Evolutionary conservation across 163 green algal genomes (phyloP), one percentile per base, ranked within the genome.

Genomic region (Volvox carteri): DNA sequence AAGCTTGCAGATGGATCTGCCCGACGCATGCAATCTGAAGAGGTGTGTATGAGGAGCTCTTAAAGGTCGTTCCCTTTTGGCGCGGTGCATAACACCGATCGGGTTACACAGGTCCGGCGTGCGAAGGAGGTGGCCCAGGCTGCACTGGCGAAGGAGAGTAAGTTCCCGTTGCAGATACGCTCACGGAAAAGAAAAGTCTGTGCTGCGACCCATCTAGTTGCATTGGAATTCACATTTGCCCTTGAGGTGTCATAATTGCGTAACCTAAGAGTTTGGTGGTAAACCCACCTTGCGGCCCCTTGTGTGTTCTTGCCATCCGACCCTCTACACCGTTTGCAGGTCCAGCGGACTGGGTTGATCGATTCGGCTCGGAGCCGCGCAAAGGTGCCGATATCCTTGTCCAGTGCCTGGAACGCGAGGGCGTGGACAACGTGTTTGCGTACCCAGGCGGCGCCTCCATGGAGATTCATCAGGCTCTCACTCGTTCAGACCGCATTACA

Each of bases 401-500:
- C 56, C 97, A 99, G 91, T 93, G 93, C 14, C 92, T 99, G 78
- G 98, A 99, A 91, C 91, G 98, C 28, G 97, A 99, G 92, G 97
- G 96, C 30, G 96, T 93, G 30, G 73, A 89, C 46, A 58, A 58
- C 30, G 89, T 99, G 80, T 99, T 99, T 95, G 97, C 96, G 12
- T 99, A 99, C 94, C 98, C 98, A 35, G 98, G 98, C 30, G 98
- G 98, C 35, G 97, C 97, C 6, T 99, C 95, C 16, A 99, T 99
- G 98, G 98, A 99, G 91, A 99, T 99, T 89, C 98, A 99, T 92
- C 98, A 99, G 94, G 97, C 98, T 0, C 95, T 99, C 6, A 99
- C 98, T 11, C 94, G 97, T 58, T 97, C 93, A 19, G 84, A 95
- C 33, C 94, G 75, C 46, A 97, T 99, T 62, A 84, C 90, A 35